phyloP scores from a whole-genome alignment of 2,329 filamentous ascomycete species.

The Cordyceps cateniannulata region DNA sequence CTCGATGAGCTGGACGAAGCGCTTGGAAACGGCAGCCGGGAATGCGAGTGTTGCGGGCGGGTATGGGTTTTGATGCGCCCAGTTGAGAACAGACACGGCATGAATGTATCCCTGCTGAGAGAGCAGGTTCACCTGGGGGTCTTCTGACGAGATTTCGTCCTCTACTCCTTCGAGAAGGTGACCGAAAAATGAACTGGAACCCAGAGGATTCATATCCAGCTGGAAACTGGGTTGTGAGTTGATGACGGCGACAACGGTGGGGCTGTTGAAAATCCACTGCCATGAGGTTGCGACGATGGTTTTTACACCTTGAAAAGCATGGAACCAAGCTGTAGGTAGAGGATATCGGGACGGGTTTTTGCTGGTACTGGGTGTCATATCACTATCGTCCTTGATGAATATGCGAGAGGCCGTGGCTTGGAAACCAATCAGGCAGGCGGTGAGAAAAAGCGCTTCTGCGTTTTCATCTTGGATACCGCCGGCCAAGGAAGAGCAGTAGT shows the following conservation, averaged over 20 bases:
- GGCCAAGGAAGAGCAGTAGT: constrained; percentile 51
- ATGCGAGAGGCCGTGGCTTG: constrained; percentile 58
- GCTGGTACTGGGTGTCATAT: constrained; percentile 24
- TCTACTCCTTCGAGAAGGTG: constrained; percentile 52
- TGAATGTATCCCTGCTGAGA: constrained; percentile 53
- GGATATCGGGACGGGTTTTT: constrained; percentile 42
- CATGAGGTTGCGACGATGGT: constrained; percentile 58
- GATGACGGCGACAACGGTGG: constrained; percentile 53
- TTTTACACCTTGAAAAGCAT: constrained; percentile 62
- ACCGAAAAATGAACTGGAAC: constrained; percentile 51
- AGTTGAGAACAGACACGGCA: constrained; percentile 59
- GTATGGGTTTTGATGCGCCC: constrained; percentile 56
- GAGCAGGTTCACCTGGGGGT: constrained; percentile 23
- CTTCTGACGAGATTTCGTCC: constrained; percentile 41
- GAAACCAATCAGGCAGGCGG: constrained; percentile 58
- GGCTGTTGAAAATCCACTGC: constrained; percentile 55
- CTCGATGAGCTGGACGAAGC: constrained; percentile 54
- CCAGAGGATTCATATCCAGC: constrained; percentile 48
- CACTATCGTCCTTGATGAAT: constrained; percentile 51
- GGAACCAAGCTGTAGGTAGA: constrained; percentile 59
- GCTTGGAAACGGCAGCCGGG: constrained; percentile 57
- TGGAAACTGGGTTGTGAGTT: constrained; percentile 58
- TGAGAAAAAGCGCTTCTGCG: constrained; percentile 57
- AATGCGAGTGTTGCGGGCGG: constrained; percentile 55
- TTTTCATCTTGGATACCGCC: constrained; percentile 52